A percentile compares a stretch with the other conserved stretches of the same genome.
These are phyloP conservation scores for Stagonosporopsis rhizophila DNA, from an alignment of 2,329 filamentous ascomycete species.

Conservation along the genomic window DNA sequence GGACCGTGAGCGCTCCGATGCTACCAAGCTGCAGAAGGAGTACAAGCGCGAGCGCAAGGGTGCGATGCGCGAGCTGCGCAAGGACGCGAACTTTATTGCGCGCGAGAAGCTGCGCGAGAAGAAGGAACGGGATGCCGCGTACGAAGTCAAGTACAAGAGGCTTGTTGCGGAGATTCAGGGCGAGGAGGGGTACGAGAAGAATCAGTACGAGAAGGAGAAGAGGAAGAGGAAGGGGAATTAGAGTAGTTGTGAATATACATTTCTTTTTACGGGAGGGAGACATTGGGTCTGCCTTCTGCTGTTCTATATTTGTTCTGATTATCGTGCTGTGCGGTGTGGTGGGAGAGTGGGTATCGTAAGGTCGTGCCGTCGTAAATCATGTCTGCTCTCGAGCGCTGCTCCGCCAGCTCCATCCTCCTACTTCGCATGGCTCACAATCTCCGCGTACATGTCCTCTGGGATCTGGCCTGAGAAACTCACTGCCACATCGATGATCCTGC, in stretches of 20 bases:
- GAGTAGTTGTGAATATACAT: not conserved
- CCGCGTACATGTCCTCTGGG: slow-evolving; percentile 86
- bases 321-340: not conserved
- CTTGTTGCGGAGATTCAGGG: slow-evolving; percentile 95
- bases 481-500: slow-evolving; percentile 83
- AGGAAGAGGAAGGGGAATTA: slow-evolving; percentile 65
- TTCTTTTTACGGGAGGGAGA: not conserved
- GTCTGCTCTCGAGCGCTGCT: not conserved
- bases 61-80: slow-evolving; percentile 89
- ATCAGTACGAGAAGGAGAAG: slow-evolving; percentile 89
- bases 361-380: slow-evolving; percentile 18
- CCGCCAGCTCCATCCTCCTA: slow-evolving; percentile 45
- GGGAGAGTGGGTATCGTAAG: slow-evolving; percentile 14
- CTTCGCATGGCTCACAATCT: slow-evolving; percentile 87
- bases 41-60: slow-evolving; percentile 96
- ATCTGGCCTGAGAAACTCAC: slow-evolving; percentile 89
- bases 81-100: slow-evolving; percentile 93
- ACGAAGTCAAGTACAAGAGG: slow-evolving; percentile 95
- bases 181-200: slow-evolving; percentile 85
- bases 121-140: slow-evolving; percentile 89
- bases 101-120: slow-evolving; percentile 89
- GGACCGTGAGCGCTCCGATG: slow-evolving; percentile 85
- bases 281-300: not conserved
- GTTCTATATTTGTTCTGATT: not conserved
- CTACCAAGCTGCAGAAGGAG: slow-evolving; percentile 84